Conservation (phyloP, 2,329 filamentous ascomycete species). For the Triangularia verruculosa region DNA sequence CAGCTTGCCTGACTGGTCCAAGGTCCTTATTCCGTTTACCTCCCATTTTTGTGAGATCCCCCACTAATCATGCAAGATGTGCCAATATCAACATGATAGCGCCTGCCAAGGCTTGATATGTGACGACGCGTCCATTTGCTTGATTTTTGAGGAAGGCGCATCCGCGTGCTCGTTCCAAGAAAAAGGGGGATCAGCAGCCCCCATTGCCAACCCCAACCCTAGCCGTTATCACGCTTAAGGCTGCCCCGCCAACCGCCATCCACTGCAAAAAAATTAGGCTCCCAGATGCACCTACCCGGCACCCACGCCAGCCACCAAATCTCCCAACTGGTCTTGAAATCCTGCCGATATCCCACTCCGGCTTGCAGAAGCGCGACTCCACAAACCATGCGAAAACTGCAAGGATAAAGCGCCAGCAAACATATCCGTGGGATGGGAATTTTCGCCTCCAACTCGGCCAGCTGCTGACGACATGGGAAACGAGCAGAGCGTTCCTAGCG, state of each 20-base stretch:
- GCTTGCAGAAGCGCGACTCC: neutral
- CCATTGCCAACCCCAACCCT: neutral
- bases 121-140: neutral
- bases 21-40: no score
- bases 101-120: no score
- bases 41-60: no score
- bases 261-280: neutral
- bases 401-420: neutral
- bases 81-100: no score
- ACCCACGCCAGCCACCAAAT: neutral
- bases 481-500: neutral
- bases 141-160: neutral
- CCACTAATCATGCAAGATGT: no score
- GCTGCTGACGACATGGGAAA: constrained; percentile 3
- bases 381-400: neutral
- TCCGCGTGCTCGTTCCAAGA: neutral
- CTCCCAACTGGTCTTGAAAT: neutral
- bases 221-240: neutral
- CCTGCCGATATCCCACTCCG: neutral
- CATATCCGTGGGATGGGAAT: neutral
- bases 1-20: no score
- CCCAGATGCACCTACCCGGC: neutral
- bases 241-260: neutral
- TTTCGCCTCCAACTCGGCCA: neutral
- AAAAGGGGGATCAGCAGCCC: no score